These are phyloP conservation scores for Bipolaris bicolor DNA, from an alignment of 2,329 filamentous ascomycete genomes.

Conservation along the genomic window DNA sequence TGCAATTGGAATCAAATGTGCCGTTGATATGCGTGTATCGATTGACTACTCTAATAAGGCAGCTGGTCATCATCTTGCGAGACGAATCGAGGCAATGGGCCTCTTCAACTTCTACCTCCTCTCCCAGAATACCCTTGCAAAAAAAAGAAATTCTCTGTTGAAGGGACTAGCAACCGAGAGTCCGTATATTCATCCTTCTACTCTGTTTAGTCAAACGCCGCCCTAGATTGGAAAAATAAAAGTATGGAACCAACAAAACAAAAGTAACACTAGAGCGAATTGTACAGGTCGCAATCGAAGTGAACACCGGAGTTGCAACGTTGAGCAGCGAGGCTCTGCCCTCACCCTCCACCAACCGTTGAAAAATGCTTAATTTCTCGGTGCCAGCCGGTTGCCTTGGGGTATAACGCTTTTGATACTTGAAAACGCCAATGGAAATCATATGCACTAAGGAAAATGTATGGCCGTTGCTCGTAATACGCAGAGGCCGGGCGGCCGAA, in stretches of 20 bases:
- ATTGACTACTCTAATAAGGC: conserved; percentile 12
- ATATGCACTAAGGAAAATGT: conserved; percentile 8
- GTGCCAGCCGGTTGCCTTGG: conserved; percentile 26
- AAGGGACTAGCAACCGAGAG: conserved; percentile 3
- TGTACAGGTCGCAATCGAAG: conserved; percentile 10
- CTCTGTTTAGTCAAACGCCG: conserved; percentile 5
- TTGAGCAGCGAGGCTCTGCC: conserved; percentile 13
- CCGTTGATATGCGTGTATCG: neutral
- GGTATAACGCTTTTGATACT: conserved; percentile 25
- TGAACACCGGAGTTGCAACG: conserved; percentile 5
- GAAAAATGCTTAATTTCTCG: conserved; percentile 16
- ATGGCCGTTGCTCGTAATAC: conserved; percentile 11
- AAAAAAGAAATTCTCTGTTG: neutral
- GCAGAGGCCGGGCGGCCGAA: neutral
- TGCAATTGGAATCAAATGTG: neutral
- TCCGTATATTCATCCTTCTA: conserved; percentile 6
- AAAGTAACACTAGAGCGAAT: conserved; percentile 8
- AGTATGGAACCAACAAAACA: conserved; percentile 1
- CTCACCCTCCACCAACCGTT: conserved; percentile 14
- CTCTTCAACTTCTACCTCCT: neutral
- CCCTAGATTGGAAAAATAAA: neutral
- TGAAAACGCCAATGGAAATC: conserved; percentile 12
- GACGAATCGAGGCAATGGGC: neutral
- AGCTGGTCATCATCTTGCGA: neutral
- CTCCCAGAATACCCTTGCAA: neutral